phyloP scores from a whole-genome alignment of 352 stramenopile species.

The Phytophthora boehmeriae region DNA sequence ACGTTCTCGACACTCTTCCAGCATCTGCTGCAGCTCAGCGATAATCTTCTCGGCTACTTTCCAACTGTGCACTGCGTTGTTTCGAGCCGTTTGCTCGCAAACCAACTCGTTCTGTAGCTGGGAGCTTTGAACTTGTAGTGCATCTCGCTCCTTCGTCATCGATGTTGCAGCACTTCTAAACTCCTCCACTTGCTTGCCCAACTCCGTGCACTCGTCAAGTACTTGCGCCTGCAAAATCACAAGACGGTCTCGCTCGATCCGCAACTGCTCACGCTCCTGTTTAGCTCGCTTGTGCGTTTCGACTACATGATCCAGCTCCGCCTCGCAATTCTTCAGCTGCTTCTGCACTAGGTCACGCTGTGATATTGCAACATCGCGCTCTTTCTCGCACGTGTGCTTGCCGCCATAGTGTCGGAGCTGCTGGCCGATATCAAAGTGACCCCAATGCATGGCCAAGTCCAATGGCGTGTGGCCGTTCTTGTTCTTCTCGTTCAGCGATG shows the following conservation, averaged over 20 bases:
- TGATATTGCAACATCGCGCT: constrained; percentile 58
- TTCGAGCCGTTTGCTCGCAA: constrained; percentile 38
- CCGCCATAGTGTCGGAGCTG: constrained; percentile 64
- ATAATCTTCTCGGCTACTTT: constrained; percentile 49
- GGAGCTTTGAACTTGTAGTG: constrained; percentile 26
- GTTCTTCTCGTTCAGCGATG: constrained; percentile 53
- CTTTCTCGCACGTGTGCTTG: constrained; percentile 64
- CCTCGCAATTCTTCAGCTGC: constrained; percentile 39
- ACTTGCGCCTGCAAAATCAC: constrained; percentile 23
- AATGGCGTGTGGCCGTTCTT: constrained; percentile 55
- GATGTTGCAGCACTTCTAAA: constrained; percentile 17
- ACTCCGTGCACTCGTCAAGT: constrained; percentile 16
- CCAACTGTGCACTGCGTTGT: constrained; percentile 60
- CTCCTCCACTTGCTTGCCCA: constrained; percentile 21
- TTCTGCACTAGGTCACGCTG: constrained; percentile 53
- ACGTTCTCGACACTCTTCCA: constrained; percentile 46
- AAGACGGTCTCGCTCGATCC: constrained; percentile 56
- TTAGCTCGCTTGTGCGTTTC: constrained; percentile 39
- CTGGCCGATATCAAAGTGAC: constrained; percentile 54
- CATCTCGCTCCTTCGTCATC: constrained; percentile 29
- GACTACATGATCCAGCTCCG: constrained; percentile 43
- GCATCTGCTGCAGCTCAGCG: constrained; percentile 43
- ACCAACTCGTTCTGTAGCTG: constrained; percentile 37
- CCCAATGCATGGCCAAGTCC: constrained; percentile 63
- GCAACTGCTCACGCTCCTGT: constrained; percentile 55